Evolutionary conservation across 768 basidiomycete genomes (phyloP).

Genomic region (Russula griseocarnosa): DNA sequence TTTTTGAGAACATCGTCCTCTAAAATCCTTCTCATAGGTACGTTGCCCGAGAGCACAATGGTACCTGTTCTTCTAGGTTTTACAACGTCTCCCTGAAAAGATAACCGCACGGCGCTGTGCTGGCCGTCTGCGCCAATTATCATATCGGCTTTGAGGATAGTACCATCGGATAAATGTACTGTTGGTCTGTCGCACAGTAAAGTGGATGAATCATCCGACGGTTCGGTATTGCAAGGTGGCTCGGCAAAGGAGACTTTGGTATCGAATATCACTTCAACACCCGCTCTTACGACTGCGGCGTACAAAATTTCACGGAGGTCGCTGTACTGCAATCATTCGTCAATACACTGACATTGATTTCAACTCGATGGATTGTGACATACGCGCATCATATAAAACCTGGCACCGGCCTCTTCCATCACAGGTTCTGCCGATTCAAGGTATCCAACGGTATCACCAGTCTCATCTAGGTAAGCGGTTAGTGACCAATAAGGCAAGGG

Average conservation of each 20-base stretch:
- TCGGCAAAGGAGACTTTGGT: slow-evolving; percentile 11
- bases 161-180: slow-evolving; percentile 25
- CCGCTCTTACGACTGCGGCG: slow-evolving; percentile 15
- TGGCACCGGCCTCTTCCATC: slow-evolving; percentile 13
- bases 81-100: slow-evolving; percentile 5
- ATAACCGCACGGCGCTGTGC: slow-evolving; percentile 21
- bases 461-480: slow-evolving; percentile 7
- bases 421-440: slow-evolving; percentile 20
- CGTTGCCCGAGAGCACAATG: slow-evolving; percentile 14
- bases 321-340: slow-evolving; percentile 14
- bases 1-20: slow-evolving; percentile 16
- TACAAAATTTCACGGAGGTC: slow-evolving; percentile 26
- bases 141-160: slow-evolving; percentile 24
- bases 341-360: background rate
- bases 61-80: slow-evolving; percentile 18
- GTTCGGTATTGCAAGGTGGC: background rate
- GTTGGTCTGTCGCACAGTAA: background rate
- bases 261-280: slow-evolving; percentile 23
- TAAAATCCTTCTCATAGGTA: slow-evolving; percentile 15
- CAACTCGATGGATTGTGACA: slow-evolving; percentile 1
- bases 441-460: slow-evolving; percentile 8
- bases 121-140: slow-evolving; percentile 30
- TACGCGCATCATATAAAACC: slow-evolving; percentile 21
- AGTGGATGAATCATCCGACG: background rate
- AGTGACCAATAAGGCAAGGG: background rate